A percentile compares a stretch with the other conserved stretches of the same genome.
Conservation (phyloP, 208 protist species). For the Leishmania arabica region DNA sequence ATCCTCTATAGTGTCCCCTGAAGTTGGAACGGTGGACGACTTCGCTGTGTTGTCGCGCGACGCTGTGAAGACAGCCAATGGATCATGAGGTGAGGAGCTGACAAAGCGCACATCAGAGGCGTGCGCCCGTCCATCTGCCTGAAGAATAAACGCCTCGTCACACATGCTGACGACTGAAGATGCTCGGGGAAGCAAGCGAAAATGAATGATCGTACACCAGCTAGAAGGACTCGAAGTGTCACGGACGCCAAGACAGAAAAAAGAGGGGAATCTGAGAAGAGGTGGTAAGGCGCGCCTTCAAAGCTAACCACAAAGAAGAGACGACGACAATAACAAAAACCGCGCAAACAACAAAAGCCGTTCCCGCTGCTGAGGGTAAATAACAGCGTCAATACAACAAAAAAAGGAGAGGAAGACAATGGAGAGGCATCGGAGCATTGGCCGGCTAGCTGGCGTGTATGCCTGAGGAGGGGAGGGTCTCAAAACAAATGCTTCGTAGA, state of each 20-base stretch:
- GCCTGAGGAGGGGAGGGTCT: neutral
- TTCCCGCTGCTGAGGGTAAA: neutral
- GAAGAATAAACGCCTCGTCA: conserved; percentile 44
- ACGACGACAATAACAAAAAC: neutral
- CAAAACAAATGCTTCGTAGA: neutral
- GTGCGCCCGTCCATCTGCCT: conserved; percentile 61
- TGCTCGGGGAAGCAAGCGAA: neutral
- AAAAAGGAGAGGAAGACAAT: neutral
- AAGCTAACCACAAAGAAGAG: neutral
- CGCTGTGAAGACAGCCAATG: conserved; percentile 35
- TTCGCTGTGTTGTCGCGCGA: conserved; percentile 67
- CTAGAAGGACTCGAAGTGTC: neutral
- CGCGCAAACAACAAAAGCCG: neutral
- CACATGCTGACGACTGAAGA: neutral
- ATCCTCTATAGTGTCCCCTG: conserved; percentile 16
- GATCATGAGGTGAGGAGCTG: conserved; percentile 14
- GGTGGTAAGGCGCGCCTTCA: neutral
- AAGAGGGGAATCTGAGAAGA: neutral
- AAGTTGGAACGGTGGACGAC: conserved; percentile 26
- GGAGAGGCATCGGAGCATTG: neutral
- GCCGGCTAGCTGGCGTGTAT: no score
- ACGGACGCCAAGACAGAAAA: neutral
- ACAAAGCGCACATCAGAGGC: conserved; percentile 64
- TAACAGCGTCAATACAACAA: neutral
- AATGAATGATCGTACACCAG: neutral